phyloP scores from a whole-genome alignment of 768 basidiomycete species.

The Tephrocybe rancida region DNA sequence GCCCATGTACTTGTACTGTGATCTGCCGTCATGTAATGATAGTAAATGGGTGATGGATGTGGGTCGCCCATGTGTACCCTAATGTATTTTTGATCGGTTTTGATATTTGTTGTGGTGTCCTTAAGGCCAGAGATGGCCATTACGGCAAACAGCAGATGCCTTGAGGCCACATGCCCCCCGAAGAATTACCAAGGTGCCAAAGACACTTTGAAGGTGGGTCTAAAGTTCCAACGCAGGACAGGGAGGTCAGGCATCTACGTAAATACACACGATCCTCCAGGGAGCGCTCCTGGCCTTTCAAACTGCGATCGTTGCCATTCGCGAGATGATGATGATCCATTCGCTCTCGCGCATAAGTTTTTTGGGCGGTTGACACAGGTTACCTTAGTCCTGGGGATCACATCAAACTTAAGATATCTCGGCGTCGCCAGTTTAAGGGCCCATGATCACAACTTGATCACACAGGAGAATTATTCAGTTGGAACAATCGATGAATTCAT shows the following conservation, averaged over 20 bases:
- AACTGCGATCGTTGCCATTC: neutral
- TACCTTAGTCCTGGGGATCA: neutral
- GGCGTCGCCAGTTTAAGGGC: neutral
- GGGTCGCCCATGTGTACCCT: neutral
- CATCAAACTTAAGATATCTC: neutral
- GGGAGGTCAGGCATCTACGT: conserved; percentile 5
- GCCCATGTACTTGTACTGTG: neutral
- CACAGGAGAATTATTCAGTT: neutral
- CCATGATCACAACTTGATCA: neutral
- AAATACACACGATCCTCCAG: conserved; percentile 1
- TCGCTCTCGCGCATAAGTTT: neutral
- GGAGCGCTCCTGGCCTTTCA: neutral
- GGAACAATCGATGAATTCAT: neutral
- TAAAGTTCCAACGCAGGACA: no score
- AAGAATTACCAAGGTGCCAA: neutral
- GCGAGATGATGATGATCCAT: neutral
- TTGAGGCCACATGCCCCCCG: conserved; percentile 7
- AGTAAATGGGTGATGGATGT: neutral
- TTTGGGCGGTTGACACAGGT: neutral
- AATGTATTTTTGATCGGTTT: neutral
- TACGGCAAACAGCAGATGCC: conserved; percentile 6
- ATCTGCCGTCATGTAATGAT: neutral
- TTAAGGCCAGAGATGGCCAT: conserved; percentile 2
- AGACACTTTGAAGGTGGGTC: conserved; percentile 4
- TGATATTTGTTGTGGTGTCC: neutral